phyloP scores from a whole-genome alignment of 805 yeast genomes.

The Saccharomycopsis babjevae region DNA sequence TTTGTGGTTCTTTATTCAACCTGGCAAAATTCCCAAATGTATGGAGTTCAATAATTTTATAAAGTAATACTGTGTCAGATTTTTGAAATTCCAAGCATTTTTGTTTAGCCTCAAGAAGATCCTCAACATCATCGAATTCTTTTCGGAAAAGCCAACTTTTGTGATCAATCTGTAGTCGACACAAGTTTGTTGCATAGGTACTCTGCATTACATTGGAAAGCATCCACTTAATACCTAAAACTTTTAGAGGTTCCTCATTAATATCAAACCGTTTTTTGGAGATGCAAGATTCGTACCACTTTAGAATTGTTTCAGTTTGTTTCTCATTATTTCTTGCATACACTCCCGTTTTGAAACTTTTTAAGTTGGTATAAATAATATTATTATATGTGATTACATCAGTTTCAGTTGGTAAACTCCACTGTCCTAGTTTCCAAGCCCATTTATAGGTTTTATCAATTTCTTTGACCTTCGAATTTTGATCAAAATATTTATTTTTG shows the following conservation, averaged over 20 bases:
- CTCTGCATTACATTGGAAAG: not conserved
- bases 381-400: slow-evolving; percentile 31
- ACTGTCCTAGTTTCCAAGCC: slow-evolving; percentile 67
- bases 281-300: not conserved
- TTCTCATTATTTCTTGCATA: not conserved
- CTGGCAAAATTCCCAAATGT: slow-evolving; percentile 36
- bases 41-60: slow-evolving; percentile 30
- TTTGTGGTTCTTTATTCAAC: slow-evolving; percentile 33
- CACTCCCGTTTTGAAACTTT: slow-evolving; percentile 16
- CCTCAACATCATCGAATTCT: slow-evolving; percentile 32
- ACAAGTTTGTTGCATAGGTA: slow-evolving; percentile 9
- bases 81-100: slow-evolving; percentile 24
- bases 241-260: slow-evolving; percentile 3
- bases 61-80: slow-evolving; percentile 16
- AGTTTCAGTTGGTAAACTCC: slow-evolving; percentile 57
- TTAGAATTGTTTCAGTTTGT: not conserved
- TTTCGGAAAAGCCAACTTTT: slow-evolving; percentile 31
- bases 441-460: slow-evolving; percentile 37
- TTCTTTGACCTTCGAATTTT: not conserved
- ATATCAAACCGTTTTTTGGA: not conserved
- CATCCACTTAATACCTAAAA: slow-evolving; percentile 8
- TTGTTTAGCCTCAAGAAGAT: slow-evolving; percentile 34
- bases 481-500: not conserved
- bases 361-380: slow-evolving; percentile 43
- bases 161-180: slow-evolving; percentile 19